Conservation (phyloP, 2,329 filamentous ascomycete genomes). For the Aspergillus cejpii region DNA sequence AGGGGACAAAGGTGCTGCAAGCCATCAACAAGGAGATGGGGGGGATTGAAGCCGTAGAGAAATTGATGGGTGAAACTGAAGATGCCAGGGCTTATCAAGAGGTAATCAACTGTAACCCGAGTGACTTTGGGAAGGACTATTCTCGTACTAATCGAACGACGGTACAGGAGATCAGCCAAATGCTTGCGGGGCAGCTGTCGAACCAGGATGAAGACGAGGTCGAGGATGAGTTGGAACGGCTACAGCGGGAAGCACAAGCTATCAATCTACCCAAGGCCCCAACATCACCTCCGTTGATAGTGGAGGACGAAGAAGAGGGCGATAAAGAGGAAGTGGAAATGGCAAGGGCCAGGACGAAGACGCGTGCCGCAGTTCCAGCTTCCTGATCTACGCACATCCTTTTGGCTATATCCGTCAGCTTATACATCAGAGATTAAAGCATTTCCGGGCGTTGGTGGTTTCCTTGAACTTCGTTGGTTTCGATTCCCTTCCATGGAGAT, state of each 20-base stretch:
- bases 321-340: slow-evolving; percentile 30
- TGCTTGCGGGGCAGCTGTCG: slow-evolving; percentile 80
- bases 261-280: slow-evolving; percentile 37
- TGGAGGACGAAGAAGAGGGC: slow-evolving; percentile 21
- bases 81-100: slow-evolving; percentile 88
- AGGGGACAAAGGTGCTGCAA: slow-evolving; percentile 81
- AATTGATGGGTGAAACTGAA: slow-evolving; percentile 84
- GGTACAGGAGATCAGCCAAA: slow-evolving; percentile 76
- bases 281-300: slow-evolving; percentile 25
- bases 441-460: slow-evolving; percentile 24
- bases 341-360: slow-evolving; percentile 23
- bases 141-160: background rate
- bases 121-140: background rate
- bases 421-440: slow-evolving; percentile 8
- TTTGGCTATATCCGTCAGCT: background rate
- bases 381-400: slow-evolving; percentile 4
- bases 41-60: slow-evolving; percentile 86
- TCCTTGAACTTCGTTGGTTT: slow-evolving; percentile 1
- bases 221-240: slow-evolving; percentile 81
- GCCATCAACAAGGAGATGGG: slow-evolving; percentile 96
- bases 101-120: slow-evolving; percentile 44
- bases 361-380: slow-evolving; percentile 11
- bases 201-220: slow-evolving; percentile 97
- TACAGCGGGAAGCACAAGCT: slow-evolving; percentile 58
- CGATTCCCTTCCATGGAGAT: background rate